Percentiles rank a stretch among this genome's conserved stretches.
These are phyloP conservation scores for Sugiyamaella xylanicola DNA, from an alignment of 1,139 yeast genomes.

Conservation along the genomic window DNA sequence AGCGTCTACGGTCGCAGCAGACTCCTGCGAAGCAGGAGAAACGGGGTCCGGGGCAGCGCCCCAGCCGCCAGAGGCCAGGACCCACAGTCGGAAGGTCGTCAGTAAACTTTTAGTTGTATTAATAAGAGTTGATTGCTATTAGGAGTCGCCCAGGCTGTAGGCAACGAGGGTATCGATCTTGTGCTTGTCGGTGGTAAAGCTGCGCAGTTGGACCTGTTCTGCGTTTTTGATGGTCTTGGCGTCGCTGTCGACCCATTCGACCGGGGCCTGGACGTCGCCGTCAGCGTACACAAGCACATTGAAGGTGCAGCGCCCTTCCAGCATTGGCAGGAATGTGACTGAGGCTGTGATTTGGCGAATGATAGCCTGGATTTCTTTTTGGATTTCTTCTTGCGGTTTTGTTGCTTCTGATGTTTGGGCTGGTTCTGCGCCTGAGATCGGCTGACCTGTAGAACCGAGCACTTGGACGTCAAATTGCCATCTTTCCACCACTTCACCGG, in stretches of 20 bases:
- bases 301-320: constrained; percentile 72
- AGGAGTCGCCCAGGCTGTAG: constrained; percentile 48
- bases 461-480: constrained; percentile 81
- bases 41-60: background rate
- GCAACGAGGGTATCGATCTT: constrained; percentile 77
- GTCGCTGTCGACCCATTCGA: constrained; percentile 86
- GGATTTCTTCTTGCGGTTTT: constrained; percentile 56
- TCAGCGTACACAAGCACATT: constrained; percentile 86
- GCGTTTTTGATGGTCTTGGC: constrained; percentile 58
- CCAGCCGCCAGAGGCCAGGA: background rate
- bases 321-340: constrained; percentile 78
- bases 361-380: constrained; percentile 77
- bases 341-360: constrained; percentile 89
- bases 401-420: constrained; percentile 20
- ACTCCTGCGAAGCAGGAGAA: background rate
- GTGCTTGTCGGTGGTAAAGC: constrained; percentile 70
- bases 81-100: background rate
- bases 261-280: constrained; percentile 68
- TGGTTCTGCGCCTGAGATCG: too few species aligned
- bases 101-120: too few species aligned
- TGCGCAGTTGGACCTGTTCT: constrained; percentile 68
- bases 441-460: too few species aligned
- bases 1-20: background rate
- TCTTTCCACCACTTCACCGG: constrained; percentile 71
- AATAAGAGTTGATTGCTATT: background rate